phyloP scores from a whole-genome alignment of 495 filamentous ascomycete genomes.

The Neurospora sp. region DNA sequence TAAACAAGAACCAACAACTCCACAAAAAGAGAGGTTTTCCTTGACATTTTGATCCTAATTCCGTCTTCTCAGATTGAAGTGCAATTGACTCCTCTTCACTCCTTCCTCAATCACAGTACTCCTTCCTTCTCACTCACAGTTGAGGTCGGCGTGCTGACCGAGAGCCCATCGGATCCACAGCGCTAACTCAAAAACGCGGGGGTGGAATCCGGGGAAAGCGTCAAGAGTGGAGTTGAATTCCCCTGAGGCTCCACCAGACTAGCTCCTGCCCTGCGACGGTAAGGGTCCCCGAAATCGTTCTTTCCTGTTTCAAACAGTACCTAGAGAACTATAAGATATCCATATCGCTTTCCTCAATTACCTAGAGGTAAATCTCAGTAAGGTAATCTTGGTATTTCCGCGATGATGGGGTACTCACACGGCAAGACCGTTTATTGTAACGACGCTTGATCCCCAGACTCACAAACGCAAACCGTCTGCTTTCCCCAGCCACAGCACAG shows the following conservation, averaged over 20 bases:
- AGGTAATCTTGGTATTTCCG: no score
- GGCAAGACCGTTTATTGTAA: background rate
- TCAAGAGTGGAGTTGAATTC: slow-evolving; percentile 5
- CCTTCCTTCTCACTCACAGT: background rate
- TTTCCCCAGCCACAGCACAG: background rate
- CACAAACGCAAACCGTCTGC: background rate
- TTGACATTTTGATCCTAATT: background rate
- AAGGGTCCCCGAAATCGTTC: background rate
- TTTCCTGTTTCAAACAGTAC: background rate
- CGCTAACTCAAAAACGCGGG: slow-evolving; percentile 12
- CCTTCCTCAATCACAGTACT: background rate
- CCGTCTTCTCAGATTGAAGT: background rate
- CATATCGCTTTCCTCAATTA: background rate
- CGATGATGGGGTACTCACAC: no score
- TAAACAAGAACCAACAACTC: background rate
- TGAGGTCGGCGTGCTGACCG: slow-evolving; percentile 4
- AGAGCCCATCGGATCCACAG: slow-evolving; percentile 9
- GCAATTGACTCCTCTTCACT: background rate
- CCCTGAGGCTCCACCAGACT: background rate
- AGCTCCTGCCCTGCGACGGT: background rate
- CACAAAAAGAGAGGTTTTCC: background rate
- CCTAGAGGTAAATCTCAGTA: no score
- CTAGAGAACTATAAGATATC: background rate
- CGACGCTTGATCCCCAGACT: background rate
- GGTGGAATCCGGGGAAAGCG: slow-evolving; percentile 19